Evolutionary conservation across 2,329 filamentous ascomycete species (phyloP).

Genomic region (Neurospora crassa): DNA sequence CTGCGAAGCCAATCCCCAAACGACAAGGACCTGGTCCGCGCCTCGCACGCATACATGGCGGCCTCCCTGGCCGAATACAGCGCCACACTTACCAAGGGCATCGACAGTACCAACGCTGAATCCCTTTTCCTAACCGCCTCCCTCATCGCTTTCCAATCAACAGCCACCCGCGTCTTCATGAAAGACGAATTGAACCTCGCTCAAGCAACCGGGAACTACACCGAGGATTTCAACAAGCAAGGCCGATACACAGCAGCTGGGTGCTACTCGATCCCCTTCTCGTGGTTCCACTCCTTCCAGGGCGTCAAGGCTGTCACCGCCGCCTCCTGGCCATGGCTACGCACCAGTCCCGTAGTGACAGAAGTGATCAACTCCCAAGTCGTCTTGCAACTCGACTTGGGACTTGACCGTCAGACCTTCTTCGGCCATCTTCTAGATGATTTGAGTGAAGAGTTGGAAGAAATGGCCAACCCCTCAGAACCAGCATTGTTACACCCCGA

Average conservation of each 20-base stretch:
- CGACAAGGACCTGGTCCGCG: constrained; percentile 50
- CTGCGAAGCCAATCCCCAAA: constrained; percentile 45
- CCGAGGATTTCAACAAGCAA: constrained; percentile 12
- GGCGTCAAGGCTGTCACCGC: constrained; percentile 57
- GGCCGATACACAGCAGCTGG: constrained; percentile 13
- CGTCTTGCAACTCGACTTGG: constrained; percentile 49
- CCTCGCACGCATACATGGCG: constrained; percentile 56
- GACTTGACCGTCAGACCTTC: constrained; percentile 43
- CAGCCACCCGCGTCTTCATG: constrained; percentile 51
- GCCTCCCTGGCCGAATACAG: constrained; percentile 54
- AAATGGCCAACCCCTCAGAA: constrained; percentile 15
- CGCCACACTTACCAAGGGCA: constrained; percentile 43
- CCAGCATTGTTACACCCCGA: constrained; percentile 6
- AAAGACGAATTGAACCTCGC: constrained; percentile 37
- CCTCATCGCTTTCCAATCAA: constrained; percentile 58
- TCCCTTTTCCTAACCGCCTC: constrained; percentile 53
- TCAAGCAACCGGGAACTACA: constrained; percentile 26
- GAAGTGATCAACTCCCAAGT: constrained; percentile 56
- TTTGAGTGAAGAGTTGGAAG: constrained; percentile 44
- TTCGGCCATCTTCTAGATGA: constrained; percentile 51
- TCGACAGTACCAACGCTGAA: constrained; percentile 50
- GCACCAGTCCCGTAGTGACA: constrained; percentile 45
- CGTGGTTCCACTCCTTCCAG: constrained; percentile 59
- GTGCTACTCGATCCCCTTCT: constrained; percentile 48
- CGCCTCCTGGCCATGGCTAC: constrained; percentile 54